Conservation (phyloP, 1,139 yeast genomes). For the Sugiyamaella japonica region DNA sequence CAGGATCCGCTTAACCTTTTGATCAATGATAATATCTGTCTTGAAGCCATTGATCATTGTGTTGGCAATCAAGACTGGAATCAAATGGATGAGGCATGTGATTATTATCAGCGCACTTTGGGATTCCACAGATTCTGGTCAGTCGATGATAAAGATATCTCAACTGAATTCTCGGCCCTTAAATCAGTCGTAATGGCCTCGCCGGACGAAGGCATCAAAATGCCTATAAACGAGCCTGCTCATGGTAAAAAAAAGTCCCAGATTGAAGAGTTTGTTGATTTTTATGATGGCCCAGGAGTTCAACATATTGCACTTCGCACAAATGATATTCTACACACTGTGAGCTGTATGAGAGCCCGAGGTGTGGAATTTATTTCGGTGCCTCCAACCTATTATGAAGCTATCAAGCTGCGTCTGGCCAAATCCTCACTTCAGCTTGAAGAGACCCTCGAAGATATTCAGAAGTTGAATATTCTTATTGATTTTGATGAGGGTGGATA, state of each 20-base stretch:
- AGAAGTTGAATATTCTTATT: slow-evolving; percentile 56
- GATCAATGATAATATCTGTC: slow-evolving; percentile 42
- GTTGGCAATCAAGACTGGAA: slow-evolving; percentile 79
- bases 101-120: slow-evolving; percentile 57
- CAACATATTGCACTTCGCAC: slow-evolving; percentile 78
- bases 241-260: slow-evolving; percentile 65
- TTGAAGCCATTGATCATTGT: slow-evolving; percentile 65
- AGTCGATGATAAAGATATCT: slow-evolving; percentile 73
- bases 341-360: slow-evolving; percentile 52
- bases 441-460: slow-evolving; percentile 52
- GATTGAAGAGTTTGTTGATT: slow-evolving; percentile 78
- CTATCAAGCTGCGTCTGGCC: slow-evolving; percentile 48
- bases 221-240: slow-evolving; percentile 87
- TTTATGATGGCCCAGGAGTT: slow-evolving; percentile 75
- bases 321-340: slow-evolving; percentile 57
- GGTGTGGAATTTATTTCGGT: slow-evolving; percentile 72
- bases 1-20: slow-evolving; percentile 29
- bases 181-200: slow-evolving; percentile 77
- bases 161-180: slow-evolving; percentile 66
- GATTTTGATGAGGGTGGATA: slow-evolving; percentile 76
- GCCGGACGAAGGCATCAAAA: slow-evolving; percentile 61
- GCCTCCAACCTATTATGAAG: slow-evolving; percentile 55
- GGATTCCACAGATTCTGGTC: slow-evolving; percentile 84
- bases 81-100: slow-evolving; percentile 58
- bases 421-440: slow-evolving; percentile 45